A percentile compares a stretch with the other conserved stretches of the same genome.
These are phyloP conservation scores for Penicillium paradoxum DNA, from an alignment of 495 filamentous ascomycete species.

Conservation along the genomic window DNA sequence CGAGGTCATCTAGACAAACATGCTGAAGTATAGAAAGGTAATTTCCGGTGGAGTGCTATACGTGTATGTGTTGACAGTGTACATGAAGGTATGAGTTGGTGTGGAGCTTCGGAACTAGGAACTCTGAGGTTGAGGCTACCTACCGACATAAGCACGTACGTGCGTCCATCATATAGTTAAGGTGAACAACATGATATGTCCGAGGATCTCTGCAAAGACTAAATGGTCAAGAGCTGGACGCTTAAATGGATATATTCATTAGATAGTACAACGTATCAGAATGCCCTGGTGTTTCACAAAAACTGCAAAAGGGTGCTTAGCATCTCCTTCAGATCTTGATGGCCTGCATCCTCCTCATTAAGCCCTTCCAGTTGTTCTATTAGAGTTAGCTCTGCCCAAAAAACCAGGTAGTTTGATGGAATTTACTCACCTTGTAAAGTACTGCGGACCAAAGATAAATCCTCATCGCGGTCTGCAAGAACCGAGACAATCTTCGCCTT, in stretches of 20 bases:
- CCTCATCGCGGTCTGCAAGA: constrained; percentile 64
- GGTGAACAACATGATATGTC: too few relatives aligned
- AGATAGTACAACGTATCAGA: constrained; percentile 8
- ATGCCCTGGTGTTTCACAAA: constrained; percentile 26
- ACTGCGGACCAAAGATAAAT: constrained; percentile 51
- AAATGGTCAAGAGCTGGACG: not conserved
- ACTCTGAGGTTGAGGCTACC: too few relatives aligned
- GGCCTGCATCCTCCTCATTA: constrained; percentile 48
- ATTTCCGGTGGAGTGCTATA: too few relatives aligned
- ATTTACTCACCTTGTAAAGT: constrained; percentile 61
- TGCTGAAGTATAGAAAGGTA: too few relatives aligned
- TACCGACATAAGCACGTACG: too few relatives aligned
- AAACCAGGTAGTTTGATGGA: not conserved
- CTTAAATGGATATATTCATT: not conserved
- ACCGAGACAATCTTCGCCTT: constrained; percentile 57
- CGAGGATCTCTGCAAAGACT: too few relatives aligned
- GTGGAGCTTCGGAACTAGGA: too few relatives aligned
- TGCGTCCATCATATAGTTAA: too few relatives aligned
- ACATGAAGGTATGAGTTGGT: too few relatives aligned
- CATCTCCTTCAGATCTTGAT: constrained; percentile 64
- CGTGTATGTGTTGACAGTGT: too few relatives aligned
- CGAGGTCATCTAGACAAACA: too few relatives aligned
- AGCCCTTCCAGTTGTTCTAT: constrained; percentile 62
- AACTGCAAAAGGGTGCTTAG: constrained; percentile 61
- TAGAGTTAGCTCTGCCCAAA: constrained; percentile 15